Evolutionary conservation across 495 filamentous ascomycete species (phyloP).

Genomic region (Hypomontagnella monticulosa): DNA sequence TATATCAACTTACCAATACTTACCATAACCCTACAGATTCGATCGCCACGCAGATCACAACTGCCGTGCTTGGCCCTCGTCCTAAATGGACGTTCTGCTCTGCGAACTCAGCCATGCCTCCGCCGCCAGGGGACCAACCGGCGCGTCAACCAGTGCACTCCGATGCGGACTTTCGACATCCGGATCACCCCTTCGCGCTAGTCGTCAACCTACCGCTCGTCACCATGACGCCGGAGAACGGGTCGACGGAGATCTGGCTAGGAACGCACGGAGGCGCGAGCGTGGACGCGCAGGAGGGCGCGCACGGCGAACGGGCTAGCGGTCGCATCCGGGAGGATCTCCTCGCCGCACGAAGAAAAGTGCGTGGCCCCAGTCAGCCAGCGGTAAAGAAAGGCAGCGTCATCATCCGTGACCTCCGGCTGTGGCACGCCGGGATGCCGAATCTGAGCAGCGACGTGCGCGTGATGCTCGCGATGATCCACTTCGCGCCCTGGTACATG

Average conservation of each 20-base stretch:
- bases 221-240: constrained; percentile 63
- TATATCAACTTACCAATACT: constrained; percentile 4
- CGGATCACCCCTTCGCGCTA: constrained; percentile 61
- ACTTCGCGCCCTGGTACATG: constrained; percentile 59
- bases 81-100: constrained; percentile 62
- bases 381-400: constrained; percentile 62
- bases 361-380: constrained; percentile 58
- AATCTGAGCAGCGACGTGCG: constrained; percentile 59
- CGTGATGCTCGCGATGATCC: constrained; percentile 68
- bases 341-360: constrained; percentile 51
- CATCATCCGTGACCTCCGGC: constrained; percentile 63
- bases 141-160: constrained; percentile 63
- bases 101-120: constrained; percentile 63
- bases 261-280: constrained; percentile 59
- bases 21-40: constrained; percentile 47
- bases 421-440: constrained; percentile 71
- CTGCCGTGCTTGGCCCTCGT: constrained; percentile 58
- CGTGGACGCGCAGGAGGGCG: constrained; percentile 57
- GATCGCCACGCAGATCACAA: constrained; percentile 60
- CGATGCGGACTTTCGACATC: constrained; percentile 67
- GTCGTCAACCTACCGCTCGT: constrained; percentile 66
- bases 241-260: constrained; percentile 68
- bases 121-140: constrained; percentile 48
- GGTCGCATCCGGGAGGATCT: constrained; percentile 57
- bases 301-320: constrained; percentile 60